A percentile compares a stretch with the other conserved stretches of the same genome.
Conservation (phyloP, 345 rosid species). For the Gynandropsis gynandra region DNA sequence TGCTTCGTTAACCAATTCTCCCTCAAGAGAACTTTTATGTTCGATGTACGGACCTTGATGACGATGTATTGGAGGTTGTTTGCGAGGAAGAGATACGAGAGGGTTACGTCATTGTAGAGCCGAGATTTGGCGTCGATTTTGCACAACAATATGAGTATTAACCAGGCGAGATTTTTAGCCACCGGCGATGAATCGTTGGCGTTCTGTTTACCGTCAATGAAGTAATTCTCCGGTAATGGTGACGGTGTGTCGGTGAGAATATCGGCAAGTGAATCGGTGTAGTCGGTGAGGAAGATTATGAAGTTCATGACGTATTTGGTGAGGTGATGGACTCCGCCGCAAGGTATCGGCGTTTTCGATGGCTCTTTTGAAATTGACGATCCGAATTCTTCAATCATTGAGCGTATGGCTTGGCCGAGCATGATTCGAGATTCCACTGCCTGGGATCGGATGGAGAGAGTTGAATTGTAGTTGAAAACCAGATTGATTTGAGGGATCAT, state of each 20-base stretch:
- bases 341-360: slow-evolving; percentile 33
- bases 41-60: slow-evolving; percentile 45
- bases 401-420: slow-evolving; percentile 39
- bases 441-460: slow-evolving; percentile 41
- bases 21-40: slow-evolving; percentile 41
- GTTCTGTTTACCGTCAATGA: slow-evolving; percentile 6
- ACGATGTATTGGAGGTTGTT: slow-evolving; percentile 66
- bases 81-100: slow-evolving; percentile 32
- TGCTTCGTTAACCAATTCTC: slow-evolving; percentile 56
- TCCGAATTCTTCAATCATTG: slow-evolving; percentile 45
- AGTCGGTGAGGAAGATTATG: slow-evolving; percentile 54
- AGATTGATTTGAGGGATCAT: slow-evolving; percentile 46
- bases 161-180: slow-evolving; percentile 24
- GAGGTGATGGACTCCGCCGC: slow-evolving; percentile 50
- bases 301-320: slow-evolving; percentile 49
- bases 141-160: slow-evolving; percentile 24
- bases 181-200: slow-evolving; percentile 22
- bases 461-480: slow-evolving; percentile 47
- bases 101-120: slow-evolving; percentile 25
- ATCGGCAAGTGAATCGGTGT: slow-evolving; percentile 40
- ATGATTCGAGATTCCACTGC: slow-evolving; percentile 42
- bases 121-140: slow-evolving; percentile 31
- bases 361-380: slow-evolving; percentile 45
- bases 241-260: slow-evolving; percentile 40
- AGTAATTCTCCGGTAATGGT: slow-evolving; percentile 41